These are phyloP conservation scores for Cladobotryum protrusum DNA, from an alignment of 2,329 filamentous ascomycete genomes.

Conservation along the genomic window DNA sequence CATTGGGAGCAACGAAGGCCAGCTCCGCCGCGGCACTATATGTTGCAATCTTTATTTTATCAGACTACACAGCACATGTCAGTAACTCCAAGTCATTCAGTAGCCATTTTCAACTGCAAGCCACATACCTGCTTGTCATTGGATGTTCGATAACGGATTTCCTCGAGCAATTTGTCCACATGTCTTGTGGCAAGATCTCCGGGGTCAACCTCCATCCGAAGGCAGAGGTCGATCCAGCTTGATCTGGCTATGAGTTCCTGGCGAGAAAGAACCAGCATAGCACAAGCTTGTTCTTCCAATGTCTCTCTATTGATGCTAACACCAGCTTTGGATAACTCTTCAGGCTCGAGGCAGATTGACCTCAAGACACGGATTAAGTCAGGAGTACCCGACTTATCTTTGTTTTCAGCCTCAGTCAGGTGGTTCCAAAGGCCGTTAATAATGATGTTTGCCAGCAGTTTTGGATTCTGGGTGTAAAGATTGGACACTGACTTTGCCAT, in stretches of 20 bases:
- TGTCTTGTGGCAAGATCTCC: constrained; percentile 65
- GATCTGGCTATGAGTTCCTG: constrained; percentile 68
- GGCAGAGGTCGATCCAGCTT: constrained; percentile 84
- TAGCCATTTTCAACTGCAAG: constrained; percentile 16
- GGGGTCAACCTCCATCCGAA: constrained; percentile 76
- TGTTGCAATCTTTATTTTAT: constrained; percentile 58
- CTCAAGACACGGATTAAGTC: constrained; percentile 57
- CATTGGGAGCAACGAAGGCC: constrained; percentile 85
- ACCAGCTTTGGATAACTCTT: constrained; percentile 41
- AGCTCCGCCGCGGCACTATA: constrained; percentile 83
- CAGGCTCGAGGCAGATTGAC: constrained; percentile 55
- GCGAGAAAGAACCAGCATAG: constrained; percentile 71
- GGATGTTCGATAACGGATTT: constrained; percentile 51
- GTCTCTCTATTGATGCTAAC: constrained; percentile 38
- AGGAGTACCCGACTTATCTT: constrained; percentile 64
- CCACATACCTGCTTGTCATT: constrained; percentile 45
- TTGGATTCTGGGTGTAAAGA: constrained; percentile 57
- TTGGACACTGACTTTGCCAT: constrained; percentile 55
- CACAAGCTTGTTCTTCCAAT: constrained; percentile 66
- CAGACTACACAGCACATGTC: constrained; percentile 19
- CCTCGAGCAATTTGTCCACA: constrained; percentile 57
- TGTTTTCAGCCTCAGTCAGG: constrained; percentile 63
- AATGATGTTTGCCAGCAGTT: constrained; percentile 55
- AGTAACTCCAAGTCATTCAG: neutral
- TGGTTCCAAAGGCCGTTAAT: constrained; percentile 74